Evolutionary conservation across 768 basidiomycete genomes (phyloP), one percentile per base, ranked within the genome.

Genomic region (Lactifluus pinguis): DNA sequence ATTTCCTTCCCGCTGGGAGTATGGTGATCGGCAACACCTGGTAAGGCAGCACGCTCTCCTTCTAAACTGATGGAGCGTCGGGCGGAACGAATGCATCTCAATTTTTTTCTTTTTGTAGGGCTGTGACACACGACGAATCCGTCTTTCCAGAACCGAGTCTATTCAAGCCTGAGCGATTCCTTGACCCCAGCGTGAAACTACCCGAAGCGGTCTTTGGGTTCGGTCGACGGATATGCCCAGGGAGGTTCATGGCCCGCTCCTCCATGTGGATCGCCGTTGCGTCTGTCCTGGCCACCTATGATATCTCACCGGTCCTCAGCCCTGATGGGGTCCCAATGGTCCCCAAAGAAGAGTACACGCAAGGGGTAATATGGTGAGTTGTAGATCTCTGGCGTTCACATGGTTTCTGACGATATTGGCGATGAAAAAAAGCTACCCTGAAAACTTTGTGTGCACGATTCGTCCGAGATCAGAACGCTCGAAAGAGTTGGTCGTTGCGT

Each of bases 1-100:
- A 68, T 50, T 61, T 68, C 52, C 69, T 73, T 32, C 73, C 73
- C 6, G 69, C 68, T 19, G 73, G 73, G 42, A 66, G 68, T n/a
- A 60, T 67, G 13, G 62, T 69, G 9, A 42, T 69, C n/a, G 67
- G 67, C 15, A 68, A 68, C 14, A 29, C 58, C 29, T 68, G 63
- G 67, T 68, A 38, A 53, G 52, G 44, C 32, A 34, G 32, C 32
- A 34, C 32, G 32, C 32, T 4, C 32, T 9, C 5, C 10, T 10
- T 4, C 19, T 6, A 45, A 21, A 21, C 44, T 45, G 44, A n/a
- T 45, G 11, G 5, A 39, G 13, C 38, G 38, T 5, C 38, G 38
- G 38, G 38, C 38, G 38, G 13, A 21, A 25, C 25, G 25, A 25
- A 25, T 25, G 2, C 25, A 25, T 25, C 44, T 9, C 44, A 19